Evolutionary conservation across 352 stramenopile species (phyloP).

Genomic region (Pilasporangium apinafurcum): DNA sequence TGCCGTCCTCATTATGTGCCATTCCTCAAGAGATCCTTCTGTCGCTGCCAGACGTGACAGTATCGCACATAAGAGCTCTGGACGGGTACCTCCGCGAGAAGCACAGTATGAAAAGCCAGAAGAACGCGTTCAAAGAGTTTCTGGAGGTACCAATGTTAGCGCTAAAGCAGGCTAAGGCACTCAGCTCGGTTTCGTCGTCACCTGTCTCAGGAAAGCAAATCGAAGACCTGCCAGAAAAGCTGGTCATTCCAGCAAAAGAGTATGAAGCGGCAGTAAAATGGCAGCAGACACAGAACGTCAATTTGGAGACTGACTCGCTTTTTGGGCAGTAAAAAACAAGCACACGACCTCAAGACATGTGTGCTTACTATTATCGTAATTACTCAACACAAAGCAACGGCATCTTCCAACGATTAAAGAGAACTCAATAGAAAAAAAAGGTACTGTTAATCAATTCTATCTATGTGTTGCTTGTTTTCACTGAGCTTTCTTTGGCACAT

Average conservation of each 20-base stretch:
- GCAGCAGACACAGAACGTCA: conserved; percentile 38
- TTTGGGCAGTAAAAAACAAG: conserved; percentile 23
- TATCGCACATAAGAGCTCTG: conserved; percentile 29
- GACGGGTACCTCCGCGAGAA: conserved; percentile 59
- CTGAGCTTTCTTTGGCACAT: conserved; percentile 16
- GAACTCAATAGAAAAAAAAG: background rate
- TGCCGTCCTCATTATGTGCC: conserved; percentile 29
- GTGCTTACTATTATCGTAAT: too few relatives aligned
- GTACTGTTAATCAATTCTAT: background rate
- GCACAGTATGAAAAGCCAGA: conserved; percentile 77
- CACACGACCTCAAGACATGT: too few relatives aligned
- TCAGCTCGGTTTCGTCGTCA: conserved; percentile 15
- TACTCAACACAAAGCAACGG: too few relatives aligned
- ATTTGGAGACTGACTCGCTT: conserved; percentile 42
- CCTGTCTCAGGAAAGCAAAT: conserved; percentile 47
- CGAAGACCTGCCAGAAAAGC: conserved; percentile 55
- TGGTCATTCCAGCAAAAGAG: conserved; percentile 55
- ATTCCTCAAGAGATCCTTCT: conserved; percentile 50
- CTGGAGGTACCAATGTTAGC: conserved; percentile 61
- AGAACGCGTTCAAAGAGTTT: conserved; percentile 79
- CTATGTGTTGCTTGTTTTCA: background rate
- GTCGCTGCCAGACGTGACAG: conserved; percentile 43
- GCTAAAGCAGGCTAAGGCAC: conserved; percentile 30
- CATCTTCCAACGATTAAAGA: too few relatives aligned
- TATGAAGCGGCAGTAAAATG: conserved; percentile 30